Evolutionary conservation across 768 basidiomycete species (phyloP), one percentile per base, ranked within the genome.

Genomic region (Epithele typhae): DNA sequence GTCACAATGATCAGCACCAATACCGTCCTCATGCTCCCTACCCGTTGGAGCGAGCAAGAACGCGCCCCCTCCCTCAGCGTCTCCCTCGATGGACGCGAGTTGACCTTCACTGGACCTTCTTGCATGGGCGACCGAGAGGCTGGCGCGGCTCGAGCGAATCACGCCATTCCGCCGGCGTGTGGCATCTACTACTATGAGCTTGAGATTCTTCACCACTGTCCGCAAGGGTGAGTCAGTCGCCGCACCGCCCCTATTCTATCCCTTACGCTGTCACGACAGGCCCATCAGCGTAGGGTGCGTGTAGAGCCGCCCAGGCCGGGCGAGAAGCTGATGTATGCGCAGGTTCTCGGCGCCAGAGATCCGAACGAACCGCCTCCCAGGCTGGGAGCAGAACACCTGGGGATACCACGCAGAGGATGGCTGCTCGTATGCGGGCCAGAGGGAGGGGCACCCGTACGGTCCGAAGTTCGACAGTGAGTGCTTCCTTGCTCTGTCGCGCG

Each of bases 181-280:
- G 96, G 94, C 19, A 82, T 98, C 45, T 95, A 91, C 61, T 99
- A 98, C 64, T 99, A 85, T 61, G 95, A 99, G 69, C 81, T 92
- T 5, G 81, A 87, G 57, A 80, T 98, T 37, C 62, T 86, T 5
- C 81, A 86, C 61, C 88, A 88, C 59, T 86, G 87, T 10, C 72
- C 77, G 35, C 88, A 86, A 64, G 92, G 89, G 92, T 85, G 56
- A 61, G 79, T 67, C 49, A 11, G 35, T n/a, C n/a, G 27, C 14
- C 27, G 8, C 7, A 7, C 8, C 14, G 14, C 14, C 27, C 27
- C 27, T 30, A 36, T n/a, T 36, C 35, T 36, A 8, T 36, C 7
- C 6, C 25, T 23, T 30, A 30, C 27, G 5, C 33, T n/a, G 27
- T 36, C 38, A 7, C 53, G 42, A 9, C 56, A 89, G 87, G 42